A percentile compares a stretch with the other conserved stretches of the same genome.
phyloP scores from a whole-genome alignment of 139 green algal species.

The Mesotaenium endlicherianum region DNA sequence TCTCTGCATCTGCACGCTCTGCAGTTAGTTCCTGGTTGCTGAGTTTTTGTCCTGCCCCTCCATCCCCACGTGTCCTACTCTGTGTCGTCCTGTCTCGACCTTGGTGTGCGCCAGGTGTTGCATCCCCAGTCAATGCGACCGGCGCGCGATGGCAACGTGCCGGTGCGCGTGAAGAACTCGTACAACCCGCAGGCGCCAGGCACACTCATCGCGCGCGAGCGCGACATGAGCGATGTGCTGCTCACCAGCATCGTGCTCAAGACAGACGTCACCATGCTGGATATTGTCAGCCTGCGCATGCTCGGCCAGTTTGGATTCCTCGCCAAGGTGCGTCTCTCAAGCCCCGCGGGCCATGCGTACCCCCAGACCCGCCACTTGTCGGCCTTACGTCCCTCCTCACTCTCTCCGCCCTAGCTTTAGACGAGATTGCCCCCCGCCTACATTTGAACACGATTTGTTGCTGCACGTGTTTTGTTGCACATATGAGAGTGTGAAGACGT shows the following conservation, averaged over 20 bases:
- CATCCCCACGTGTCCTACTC: too few relatives aligned
- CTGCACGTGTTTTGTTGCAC: too few relatives aligned
- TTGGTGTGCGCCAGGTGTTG: conserved; percentile 67
- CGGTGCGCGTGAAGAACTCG: conserved; percentile 95
- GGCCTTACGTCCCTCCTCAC: too few relatives aligned
- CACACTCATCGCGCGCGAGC: conserved; percentile 76
- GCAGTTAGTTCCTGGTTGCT: too few relatives aligned
- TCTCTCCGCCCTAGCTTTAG: too few relatives aligned
- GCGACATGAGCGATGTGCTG: conserved; percentile 74
- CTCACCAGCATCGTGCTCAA: conserved; percentile 97
- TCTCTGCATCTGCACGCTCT: too few relatives aligned
- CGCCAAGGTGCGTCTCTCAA: conserved; percentile 55
- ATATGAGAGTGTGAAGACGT: too few relatives aligned
- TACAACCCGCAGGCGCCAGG: conserved; percentile 87
- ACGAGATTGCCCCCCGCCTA: too few relatives aligned
- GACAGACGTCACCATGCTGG: conserved; percentile 67
- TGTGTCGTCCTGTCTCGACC: background rate
- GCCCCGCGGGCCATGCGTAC: too few relatives aligned
- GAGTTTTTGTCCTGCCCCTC: too few relatives aligned
- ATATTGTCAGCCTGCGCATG: conserved; percentile 62
- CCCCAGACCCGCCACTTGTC: too few relatives aligned
- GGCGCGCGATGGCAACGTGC: conserved; percentile 65
- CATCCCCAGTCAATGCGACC: conserved; percentile 96
- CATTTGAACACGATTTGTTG: too few relatives aligned
- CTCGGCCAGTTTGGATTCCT: conserved; percentile 73